A percentile compares a stretch with the other conserved stretches of the same genome.
Conservation (phyloP, 1,284 basidiomycete genomes). For the Golubevia sp. region DNA sequence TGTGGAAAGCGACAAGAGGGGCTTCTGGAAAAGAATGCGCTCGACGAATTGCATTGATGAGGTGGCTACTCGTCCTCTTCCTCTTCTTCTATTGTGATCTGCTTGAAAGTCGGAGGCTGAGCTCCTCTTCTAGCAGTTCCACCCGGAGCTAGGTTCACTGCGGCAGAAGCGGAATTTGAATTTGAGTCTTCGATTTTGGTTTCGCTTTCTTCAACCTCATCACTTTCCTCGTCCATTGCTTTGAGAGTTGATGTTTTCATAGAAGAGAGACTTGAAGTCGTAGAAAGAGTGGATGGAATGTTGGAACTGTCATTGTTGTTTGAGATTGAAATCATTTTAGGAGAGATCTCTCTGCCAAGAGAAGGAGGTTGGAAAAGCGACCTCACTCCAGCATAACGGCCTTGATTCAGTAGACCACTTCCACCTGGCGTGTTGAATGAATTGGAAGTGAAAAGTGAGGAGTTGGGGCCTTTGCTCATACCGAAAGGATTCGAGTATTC, state of each 20-base stretch:
- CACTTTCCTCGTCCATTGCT: not conserved
- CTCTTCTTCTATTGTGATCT: constrained; percentile 31
- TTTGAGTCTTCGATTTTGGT: not conserved
- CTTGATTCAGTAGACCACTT: constrained; percentile 1
- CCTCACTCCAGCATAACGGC: constrained; percentile 32
- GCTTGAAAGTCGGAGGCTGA: constrained; percentile 19
- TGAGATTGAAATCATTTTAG: constrained; percentile 21
- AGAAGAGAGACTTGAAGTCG: not conserved
- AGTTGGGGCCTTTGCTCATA: no score
- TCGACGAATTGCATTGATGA: not conserved
- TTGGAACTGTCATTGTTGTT: constrained; percentile 14
- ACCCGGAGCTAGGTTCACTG: constrained; percentile 3
- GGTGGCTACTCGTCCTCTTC: constrained; percentile 24
- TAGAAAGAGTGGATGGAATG: no score
- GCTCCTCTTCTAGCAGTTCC: constrained; percentile 4
- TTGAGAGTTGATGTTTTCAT: not conserved
- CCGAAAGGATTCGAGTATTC: no score
- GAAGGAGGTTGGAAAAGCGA: constrained; percentile 28
- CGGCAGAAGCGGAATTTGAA: not conserved
- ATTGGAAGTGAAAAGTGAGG: no score
- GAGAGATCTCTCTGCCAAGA: constrained; percentile 35
- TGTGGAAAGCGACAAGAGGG: no score
- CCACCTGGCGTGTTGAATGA: not conserved
- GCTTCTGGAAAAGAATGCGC: no score
- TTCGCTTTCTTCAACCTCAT: not conserved